phyloP scores from a whole-genome alignment of 2,329 filamentous ascomycete genomes.

The Rhynchosporium agropyri region DNA sequence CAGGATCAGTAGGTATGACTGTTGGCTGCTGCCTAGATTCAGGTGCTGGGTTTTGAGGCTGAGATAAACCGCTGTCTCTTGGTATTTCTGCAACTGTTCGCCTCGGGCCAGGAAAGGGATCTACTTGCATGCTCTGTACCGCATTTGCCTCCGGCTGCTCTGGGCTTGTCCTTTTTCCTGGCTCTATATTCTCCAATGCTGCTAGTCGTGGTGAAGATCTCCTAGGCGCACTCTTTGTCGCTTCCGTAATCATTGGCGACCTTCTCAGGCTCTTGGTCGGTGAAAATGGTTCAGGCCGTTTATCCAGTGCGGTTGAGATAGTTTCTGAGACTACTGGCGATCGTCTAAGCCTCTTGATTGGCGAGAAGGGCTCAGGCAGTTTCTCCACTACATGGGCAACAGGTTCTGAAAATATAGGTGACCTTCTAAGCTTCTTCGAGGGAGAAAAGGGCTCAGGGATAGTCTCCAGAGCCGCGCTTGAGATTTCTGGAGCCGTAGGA shows the following conservation, averaged over 20 bases:
- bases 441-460: slow-evolving; percentile 8
- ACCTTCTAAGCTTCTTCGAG: slow-evolving; percentile 8
- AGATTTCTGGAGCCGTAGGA: not conserved
- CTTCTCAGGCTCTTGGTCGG: slow-evolving; percentile 1
- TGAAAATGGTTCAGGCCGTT: not conserved
- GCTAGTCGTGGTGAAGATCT: slow-evolving; percentile 17
- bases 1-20: not conserved
- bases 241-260: slow-evolving; percentile 2
- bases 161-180: not conserved
- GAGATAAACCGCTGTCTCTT: not conserved
- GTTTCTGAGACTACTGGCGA: not conserved
- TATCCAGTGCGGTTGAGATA: not conserved
- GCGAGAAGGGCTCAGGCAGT: not conserved
- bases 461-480: not conserved
- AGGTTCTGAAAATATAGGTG: slow-evolving; percentile 1
- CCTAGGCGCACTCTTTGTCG: not conserved
- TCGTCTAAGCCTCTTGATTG: not conserved
- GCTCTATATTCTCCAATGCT: not conserved
- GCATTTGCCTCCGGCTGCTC: not conserved
- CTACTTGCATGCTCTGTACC: not conserved
- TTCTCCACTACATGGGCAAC: not conserved
- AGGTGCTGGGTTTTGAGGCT: not conserved
- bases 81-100: slow-evolving; percentile 11
- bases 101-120: not conserved
- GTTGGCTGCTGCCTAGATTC: slow-evolving; percentile 12